Base-by-base conservation (phyloP, 768 basidiomycete genomes). In the Rossbeevera mucosa region DNA sequence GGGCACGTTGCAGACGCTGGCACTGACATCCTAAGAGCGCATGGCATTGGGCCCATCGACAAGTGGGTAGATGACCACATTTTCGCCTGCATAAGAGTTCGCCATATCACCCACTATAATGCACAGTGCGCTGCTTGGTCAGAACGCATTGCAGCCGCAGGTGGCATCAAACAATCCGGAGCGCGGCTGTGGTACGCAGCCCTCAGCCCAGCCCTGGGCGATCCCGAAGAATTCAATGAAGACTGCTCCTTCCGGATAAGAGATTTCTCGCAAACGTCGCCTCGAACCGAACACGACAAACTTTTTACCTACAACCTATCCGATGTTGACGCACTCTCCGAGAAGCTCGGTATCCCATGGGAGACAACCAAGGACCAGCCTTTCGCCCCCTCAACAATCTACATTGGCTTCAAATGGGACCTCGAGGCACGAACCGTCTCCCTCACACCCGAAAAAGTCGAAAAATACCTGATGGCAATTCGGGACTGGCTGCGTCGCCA, bases 321-420 rank as follows among this genome's bases (percentile, higher is more conserved):
- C 1, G 25, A 51, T 5, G 38, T 51, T 1, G 33, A 51, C 4
- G 2, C 0, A 4, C 14, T 0, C 1, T 43, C 42, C 4, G 16
- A 6, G 1, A 5, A 1, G 3, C 16, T 33, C 0, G 52, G 50
- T 0, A 51, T 51, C 0, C 33, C 50, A 0, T 44, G 50, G 43
- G 50, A 51, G n/a, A 12, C 2, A 0, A 26, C 18, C 2, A 51
- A 51, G n/a, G 50, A 44, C 25, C 42, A 51, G 5, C 50, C 31
- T 0, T 51, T 51, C 8, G 36, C 1, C 36, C 5, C 36, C 36
- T 16, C 36, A 4, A 36, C 36, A 2, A 36, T 43, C 6, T 43
- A 36, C n/a, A 36, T 36, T 18, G 36, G 36, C 3, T 72, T 76
- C 54, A 14, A 58, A 21, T 76, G 73, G 74, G 61, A 74, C 46